These are phyloP conservation scores for Ophiostoma populinum DNA, from an alignment of 2,329 filamentous ascomycete species.

Conservation along the genomic window DNA sequence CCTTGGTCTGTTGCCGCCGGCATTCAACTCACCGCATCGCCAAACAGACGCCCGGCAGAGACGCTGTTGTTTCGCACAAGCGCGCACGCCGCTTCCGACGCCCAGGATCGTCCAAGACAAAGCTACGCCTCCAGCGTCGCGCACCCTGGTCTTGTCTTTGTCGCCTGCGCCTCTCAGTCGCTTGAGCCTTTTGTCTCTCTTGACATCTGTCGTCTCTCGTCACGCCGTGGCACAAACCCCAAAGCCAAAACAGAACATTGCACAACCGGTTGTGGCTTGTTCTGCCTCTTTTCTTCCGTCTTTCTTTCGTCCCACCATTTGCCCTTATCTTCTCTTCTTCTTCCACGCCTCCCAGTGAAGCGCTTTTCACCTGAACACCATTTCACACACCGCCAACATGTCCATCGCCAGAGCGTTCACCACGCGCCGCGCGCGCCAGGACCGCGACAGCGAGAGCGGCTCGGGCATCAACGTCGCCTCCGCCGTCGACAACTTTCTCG, in stretches of 20 bases:
- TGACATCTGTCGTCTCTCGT: slow-evolving; percentile 1
- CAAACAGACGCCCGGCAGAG: slow-evolving; percentile 6
- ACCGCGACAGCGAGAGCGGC: slow-evolving; percentile 12
- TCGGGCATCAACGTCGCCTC: background rate
- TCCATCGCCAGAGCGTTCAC: slow-evolving; percentile 52
- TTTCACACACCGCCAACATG: slow-evolving; percentile 11
- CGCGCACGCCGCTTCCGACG: background rate
- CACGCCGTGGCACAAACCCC: too few species aligned
- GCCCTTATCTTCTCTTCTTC: background rate
- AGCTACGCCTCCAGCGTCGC: background rate
- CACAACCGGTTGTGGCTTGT: slow-evolving; percentile 12
- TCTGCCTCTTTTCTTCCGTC: background rate
- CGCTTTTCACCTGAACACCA: background rate
- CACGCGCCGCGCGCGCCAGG: slow-evolving; percentile 46
- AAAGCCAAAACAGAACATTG: slow-evolving; percentile 1
- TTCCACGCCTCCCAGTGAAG: background rate
- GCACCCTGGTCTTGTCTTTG: background rate
- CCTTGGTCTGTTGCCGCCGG: background rate
- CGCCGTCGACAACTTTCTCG: slow-evolving; percentile 20
- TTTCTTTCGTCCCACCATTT: background rate
- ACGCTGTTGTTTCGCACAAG: slow-evolving; percentile 1
- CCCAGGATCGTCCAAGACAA: background rate
- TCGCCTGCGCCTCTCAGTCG: background rate
- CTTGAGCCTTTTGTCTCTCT: background rate
- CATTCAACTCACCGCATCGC: background rate